Conservation (phyloP, 2,329 filamentous ascomycete species). For the Didymella segeticola region DNA sequence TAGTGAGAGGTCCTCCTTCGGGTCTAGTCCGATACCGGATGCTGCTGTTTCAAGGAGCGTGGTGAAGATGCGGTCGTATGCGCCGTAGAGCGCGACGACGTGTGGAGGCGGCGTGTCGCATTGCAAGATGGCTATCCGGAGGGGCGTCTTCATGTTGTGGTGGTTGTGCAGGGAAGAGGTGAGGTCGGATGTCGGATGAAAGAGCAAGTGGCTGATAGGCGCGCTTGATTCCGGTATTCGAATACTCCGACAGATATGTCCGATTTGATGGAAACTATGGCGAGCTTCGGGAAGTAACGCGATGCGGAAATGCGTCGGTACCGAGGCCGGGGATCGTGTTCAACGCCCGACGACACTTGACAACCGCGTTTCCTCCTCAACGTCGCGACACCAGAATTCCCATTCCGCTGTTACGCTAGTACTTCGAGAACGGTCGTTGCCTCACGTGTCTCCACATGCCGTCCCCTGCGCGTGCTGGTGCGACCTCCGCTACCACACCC, state of each 20-base stretch:
- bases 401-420: too few species aligned
- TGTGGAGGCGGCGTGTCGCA: constrained; percentile 77
- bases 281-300: constrained; percentile 11
- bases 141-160: constrained; percentile 47
- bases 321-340: constrained; percentile 1
- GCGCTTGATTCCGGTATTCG: constrained; percentile 1
- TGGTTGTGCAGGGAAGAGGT: neutral
- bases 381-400: too few species aligned
- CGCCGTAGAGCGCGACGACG: constrained; percentile 69
- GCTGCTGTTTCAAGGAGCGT: constrained; percentile 60
- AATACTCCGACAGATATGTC: too few species aligned
- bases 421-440: neutral
- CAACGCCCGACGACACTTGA: constrained; percentile 11
- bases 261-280: too few species aligned
- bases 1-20: constrained; percentile 60
- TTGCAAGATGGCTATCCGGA: constrained; percentile 87
- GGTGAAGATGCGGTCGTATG: constrained; percentile 71
- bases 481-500: constrained; percentile 6
- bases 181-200: neutral
- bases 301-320: too few species aligned
- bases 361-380: neutral
- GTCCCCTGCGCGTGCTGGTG: constrained; percentile 1
- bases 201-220: constrained; percentile 2
- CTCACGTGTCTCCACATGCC: constrained; percentile 4
- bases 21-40: constrained; percentile 52